Conservation (phyloP, 148 eudicot species). For the Diospyros lotus region DNA sequence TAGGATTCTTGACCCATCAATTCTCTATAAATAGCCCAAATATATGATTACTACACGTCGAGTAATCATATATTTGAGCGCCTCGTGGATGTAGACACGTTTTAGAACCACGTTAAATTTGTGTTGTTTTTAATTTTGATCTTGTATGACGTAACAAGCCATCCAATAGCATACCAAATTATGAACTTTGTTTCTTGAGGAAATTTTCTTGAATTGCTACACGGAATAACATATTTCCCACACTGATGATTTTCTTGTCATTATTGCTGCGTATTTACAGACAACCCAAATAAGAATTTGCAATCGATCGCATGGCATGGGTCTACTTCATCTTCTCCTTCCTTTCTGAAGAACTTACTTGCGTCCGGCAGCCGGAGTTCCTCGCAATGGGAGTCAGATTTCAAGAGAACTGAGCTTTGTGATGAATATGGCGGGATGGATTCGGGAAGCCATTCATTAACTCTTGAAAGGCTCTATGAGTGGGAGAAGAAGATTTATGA, state of each 20-base stretch:
- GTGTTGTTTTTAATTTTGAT: too few species aligned
- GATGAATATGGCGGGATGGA: conserved; percentile 42
- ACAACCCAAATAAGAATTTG: conserved; percentile 21
- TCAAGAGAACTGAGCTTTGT: conserved; percentile 13
- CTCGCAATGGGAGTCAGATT: conserved; percentile 31
- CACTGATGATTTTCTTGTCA: neutral
- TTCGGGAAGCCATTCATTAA: conserved; percentile 57
- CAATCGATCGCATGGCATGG: conserved; percentile 24
- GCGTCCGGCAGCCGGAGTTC: conserved; percentile 37
- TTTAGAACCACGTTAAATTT: too few species aligned
- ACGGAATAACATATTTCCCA: too few species aligned
- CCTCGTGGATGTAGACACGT: too few species aligned
- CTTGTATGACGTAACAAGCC: too few species aligned
- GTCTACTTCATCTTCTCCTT: conserved; percentile 31
- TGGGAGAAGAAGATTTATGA: conserved; percentile 69
- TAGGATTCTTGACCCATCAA: too few species aligned
- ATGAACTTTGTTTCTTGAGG: too few species aligned
- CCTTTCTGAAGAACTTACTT: conserved; percentile 44
- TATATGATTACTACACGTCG: too few species aligned
- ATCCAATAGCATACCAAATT: too few species aligned
- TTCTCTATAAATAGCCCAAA: too few species aligned
- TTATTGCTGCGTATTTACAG: conserved; percentile 22
- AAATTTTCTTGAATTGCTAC: too few species aligned
- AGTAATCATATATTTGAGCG: too few species aligned
- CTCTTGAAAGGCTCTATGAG: conserved; percentile 54